phyloP scores from a whole-genome alignment of 805 yeast genomes.

The Lipomyces spencermartinsiae region DNA sequence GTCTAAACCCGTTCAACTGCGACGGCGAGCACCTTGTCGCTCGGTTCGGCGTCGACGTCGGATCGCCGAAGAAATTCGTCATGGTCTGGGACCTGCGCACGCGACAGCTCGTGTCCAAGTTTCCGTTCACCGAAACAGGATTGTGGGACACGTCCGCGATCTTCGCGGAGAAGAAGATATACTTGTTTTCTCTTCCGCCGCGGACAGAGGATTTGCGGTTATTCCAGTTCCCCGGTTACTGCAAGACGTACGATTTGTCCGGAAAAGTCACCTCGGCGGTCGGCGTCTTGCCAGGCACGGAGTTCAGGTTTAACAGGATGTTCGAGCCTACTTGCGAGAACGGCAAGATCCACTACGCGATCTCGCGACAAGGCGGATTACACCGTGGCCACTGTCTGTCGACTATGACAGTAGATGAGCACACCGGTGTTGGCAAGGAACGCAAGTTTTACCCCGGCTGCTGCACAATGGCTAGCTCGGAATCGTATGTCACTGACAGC shows the following conservation, averaged over 20 bases:
- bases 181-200: constrained; percentile 35
- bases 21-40: constrained; percentile 38
- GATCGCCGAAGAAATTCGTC: constrained; percentile 38
- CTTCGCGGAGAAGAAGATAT: constrained; percentile 32
- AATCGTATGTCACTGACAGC: background rate
- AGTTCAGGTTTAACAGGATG: constrained; percentile 27
- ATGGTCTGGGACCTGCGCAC: constrained; percentile 33
- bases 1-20: constrained; percentile 33
- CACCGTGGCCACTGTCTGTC: constrained; percentile 35
- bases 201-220: constrained; percentile 17
- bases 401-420: constrained; percentile 30
- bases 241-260: constrained; percentile 31
- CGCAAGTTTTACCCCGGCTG: constrained; percentile 30
- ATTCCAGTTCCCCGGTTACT: constrained; percentile 36
- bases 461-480: background rate
- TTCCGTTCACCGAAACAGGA: constrained; percentile 37
- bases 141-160: constrained; percentile 37
- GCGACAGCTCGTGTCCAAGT: constrained; percentile 27
- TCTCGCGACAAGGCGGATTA: constrained; percentile 33
- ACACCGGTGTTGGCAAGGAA: constrained; percentile 31
- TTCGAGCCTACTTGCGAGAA: constrained; percentile 27
- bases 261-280: constrained; percentile 36
- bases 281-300: constrained; percentile 38
- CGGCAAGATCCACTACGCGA: constrained; percentile 34
- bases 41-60: constrained; percentile 29